Base-by-base conservation (phyloP, 805 yeast genomes). In the Sugiyamaella floridensis region DNA sequence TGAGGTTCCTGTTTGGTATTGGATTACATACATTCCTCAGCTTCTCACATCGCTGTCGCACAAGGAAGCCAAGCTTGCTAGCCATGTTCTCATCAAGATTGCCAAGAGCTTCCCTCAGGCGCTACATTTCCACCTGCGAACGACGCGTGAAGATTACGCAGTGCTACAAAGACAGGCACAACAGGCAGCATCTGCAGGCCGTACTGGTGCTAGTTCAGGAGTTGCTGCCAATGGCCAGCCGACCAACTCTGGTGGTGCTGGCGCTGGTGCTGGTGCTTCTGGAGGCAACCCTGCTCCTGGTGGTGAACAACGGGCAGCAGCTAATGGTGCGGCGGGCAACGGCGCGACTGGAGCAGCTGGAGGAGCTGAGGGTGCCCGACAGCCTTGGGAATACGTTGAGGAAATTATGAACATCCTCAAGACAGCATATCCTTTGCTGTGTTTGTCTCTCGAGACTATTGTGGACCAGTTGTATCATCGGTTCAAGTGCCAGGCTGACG, bases 51-150 rank as follows among this genome's bases (percentile, higher is more conserved):
- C 96, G 0, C 74, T 93, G 55, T 87, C 97, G 1, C 96, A 89
- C 60, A 85, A 82, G 60, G 98, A 93, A 66, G 98, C 97, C 0
- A 78, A 81, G 52, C 76, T 89, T 67, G 97, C 92, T 1, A 83
- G 96, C 55, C 89, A 83, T 61, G 86, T 93, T 44, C 76, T 93
- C 65, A 86, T 89, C 50, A 77, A 93, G 59, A 93, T 93, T 64
- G 99, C 99, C 1, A 93, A 93, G 73, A 84, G 89, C 50, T 95
- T 86, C 70, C 99, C 99, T 1, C 99, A 93, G 70, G 97, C 99
- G 0, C 76, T 93, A 53, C 98, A 93, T 64, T 93, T 90, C 82
- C 97, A 90, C 63, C 75, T 93, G 61, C 76, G 99, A 53, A 93
- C 99, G 1, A 88, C 98, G 0, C 87, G 86, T 65, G 99, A 93